A percentile compares a stretch with the other conserved stretches of the same genome.
phyloP scores from a whole-genome alignment of 257 asterid species.

The Solanum appendiculatum region DNA sequence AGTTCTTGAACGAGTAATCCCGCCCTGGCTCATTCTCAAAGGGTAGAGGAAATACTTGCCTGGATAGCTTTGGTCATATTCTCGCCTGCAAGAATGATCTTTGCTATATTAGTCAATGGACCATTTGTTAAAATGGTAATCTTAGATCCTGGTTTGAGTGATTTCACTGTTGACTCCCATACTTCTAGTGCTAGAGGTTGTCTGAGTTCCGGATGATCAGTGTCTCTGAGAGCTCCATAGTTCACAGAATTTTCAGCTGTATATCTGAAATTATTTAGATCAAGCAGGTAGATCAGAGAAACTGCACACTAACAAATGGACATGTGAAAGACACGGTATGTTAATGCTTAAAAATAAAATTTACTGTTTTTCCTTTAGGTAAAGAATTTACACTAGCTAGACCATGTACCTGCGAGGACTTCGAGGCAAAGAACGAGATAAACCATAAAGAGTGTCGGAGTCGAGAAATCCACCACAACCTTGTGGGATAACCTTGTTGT shows the following conservation, averaged over 20 bases:
- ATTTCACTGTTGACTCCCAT: constrained; percentile 49
- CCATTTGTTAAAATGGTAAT: constrained; percentile 72
- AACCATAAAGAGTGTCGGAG: constrained; percentile 76
- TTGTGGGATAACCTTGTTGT: constrained; percentile 63
- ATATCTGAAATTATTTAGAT: constrained; percentile 31
- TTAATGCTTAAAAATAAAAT: not conserved
- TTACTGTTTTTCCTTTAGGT: not conserved
- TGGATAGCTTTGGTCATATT: constrained; percentile 38
- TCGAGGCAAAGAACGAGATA: constrained; percentile 68
- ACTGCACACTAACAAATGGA: not conserved
- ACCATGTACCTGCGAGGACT: constrained; percentile 62
- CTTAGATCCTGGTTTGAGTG: constrained; percentile 48
- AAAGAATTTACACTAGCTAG: not conserved
- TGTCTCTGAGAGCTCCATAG: constrained; percentile 72
- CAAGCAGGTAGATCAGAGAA: not conserved
- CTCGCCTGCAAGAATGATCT: constrained; percentile 42
- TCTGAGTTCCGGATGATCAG: constrained; percentile 70
- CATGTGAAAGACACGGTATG: not conserved
- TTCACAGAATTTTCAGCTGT: constrained; percentile 63
- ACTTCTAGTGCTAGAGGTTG: constrained; percentile 65
- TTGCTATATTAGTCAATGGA: constrained; percentile 72
- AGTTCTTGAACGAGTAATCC: not conserved
- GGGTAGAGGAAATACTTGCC: constrained; percentile 25
- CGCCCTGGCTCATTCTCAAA: not conserved
- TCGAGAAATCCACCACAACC: constrained; percentile 82